phyloP scores from a whole-genome alignment of 73 alveolate species.

The Breviolum minutum region DNA sequence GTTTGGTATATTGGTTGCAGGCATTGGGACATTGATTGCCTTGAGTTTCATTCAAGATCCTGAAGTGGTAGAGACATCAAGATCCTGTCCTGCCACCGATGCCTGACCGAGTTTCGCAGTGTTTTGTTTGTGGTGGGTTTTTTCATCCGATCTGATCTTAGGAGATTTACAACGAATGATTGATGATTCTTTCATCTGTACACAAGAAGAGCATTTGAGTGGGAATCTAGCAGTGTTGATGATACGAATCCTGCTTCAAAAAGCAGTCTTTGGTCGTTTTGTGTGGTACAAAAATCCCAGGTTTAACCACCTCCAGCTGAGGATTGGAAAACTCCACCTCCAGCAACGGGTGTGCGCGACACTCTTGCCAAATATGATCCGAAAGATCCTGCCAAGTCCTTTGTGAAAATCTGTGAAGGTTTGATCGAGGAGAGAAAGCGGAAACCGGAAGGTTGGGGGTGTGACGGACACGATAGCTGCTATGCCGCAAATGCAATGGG shows the following conservation, averaged over 20 bases:
- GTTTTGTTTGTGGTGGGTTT: too few relatives aligned
- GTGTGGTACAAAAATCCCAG: too few relatives aligned
- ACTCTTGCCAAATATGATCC: constrained; percentile 15
- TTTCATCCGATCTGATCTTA: too few relatives aligned
- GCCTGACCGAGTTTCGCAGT: neutral
- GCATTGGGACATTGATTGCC: constrained; percentile 80
- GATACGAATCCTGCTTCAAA: too few relatives aligned
- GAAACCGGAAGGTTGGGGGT: too few relatives aligned
- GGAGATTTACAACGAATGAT: too few relatives aligned
- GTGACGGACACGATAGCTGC: too few relatives aligned
- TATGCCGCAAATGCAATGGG: too few relatives aligned
- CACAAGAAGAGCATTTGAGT: too few relatives aligned
- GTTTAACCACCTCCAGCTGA: neutral
- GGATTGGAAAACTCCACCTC: constrained; percentile 30
- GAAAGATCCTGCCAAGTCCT: constrained; percentile 43
- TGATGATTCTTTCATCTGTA: too few relatives aligned
- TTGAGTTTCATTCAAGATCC: constrained; percentile 62
- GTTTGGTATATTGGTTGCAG: neutral
- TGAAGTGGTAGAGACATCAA: neutral
- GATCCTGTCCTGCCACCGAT: constrained; percentile 60
- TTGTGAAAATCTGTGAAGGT: constrained; percentile 38
- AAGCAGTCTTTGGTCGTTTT: too few relatives aligned
- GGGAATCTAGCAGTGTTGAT: too few relatives aligned
- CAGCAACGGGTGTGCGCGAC: constrained; percentile 35
- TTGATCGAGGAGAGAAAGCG: neutral